Percentiles rank a stretch among this genome's conserved stretches.
Evolutionary conservation across 106 monocot species (phyloP).

Genomic region (Acanthochlamys bracteata): DNA sequence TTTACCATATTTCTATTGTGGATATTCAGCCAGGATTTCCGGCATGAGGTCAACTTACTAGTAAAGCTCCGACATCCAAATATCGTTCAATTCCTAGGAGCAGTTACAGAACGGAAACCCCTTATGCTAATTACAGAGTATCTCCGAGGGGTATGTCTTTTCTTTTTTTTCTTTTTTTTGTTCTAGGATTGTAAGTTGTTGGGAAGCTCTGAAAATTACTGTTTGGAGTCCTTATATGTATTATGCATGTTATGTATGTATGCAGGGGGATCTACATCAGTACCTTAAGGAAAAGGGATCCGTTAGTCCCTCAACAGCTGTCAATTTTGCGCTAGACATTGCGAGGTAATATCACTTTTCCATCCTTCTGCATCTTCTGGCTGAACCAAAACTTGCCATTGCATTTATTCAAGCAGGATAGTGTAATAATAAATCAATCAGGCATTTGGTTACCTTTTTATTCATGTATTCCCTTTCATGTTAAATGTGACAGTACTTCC

Average conservation of each 20-base stretch:
- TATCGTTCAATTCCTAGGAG: conserved; percentile 97
- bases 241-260: neutral
- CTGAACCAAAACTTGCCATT: neutral
- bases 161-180: no score
- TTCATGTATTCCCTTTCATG: no score
- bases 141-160: conserved; percentile 73
- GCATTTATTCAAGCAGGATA: neutral
- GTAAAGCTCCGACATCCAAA: conserved; percentile 98
- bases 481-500: no score
- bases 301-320: conserved; percentile 61
- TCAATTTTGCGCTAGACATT: conserved; percentile 93
- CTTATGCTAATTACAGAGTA: conserved; percentile 93
- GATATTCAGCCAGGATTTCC: conserved; percentile 81
- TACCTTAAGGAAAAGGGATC: conserved; percentile 91
- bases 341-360: conserved; percentile 48
- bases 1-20: neutral
- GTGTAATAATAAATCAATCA: neutral
- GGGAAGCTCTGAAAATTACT: neutral
- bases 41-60: conserved; percentile 94
- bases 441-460: no score
- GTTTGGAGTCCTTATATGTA: neutral
- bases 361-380: neutral
- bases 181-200: conserved; percentile 1
- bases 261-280: conserved; percentile 94
- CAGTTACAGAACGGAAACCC: conserved; percentile 92